Evolutionary conservation across 495 filamentous ascomycete species (phyloP), one percentile per base, ranked within the genome.

Genomic region (Pseudoneurospora amorphoporcata): DNA sequence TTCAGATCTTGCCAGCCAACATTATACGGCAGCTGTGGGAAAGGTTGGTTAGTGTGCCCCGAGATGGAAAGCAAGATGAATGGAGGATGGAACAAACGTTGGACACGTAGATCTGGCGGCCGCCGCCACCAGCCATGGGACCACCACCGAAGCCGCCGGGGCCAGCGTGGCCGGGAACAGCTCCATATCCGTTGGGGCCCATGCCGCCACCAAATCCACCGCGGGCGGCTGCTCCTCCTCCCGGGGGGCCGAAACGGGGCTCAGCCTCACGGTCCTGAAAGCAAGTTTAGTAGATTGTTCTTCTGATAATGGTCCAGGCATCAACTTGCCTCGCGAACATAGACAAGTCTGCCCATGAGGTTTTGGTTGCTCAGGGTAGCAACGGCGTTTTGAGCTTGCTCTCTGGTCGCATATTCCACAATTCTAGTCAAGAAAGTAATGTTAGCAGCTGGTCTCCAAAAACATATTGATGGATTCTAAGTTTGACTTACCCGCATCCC

Each of bases 351-450:
- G 69, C 95, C 95, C 94, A 98, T 98, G 69, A 99, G 86, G 80
- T 94, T 97, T 83, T 97, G 94, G 84, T 99, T 99, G 89, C 94
- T 97, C 85, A 99, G 94, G 79, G 93, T 95, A 84, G 90, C 93
- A 86, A 99, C 95, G 76, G 95, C 95, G 83, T 93, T 90, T 83
- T 98, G 96, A 78, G 95, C 95, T 91, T 98, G 94, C 79, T 99
- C 96, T 90, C 94, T 93, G 75, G 95, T 97, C 76, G 95, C 95
- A 90, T 98, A 99, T 91, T 99, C 95, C 91, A 99, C 95, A 93
- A 99, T 99, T 87, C 95, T 97, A 69, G 12, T 65, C 23, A 68
- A 39, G 23, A n/a, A 19, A 4, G 40, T 32, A 32, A 38, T 35
- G 75, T 79, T 65, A 78, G 78, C 40, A 70, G 32, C 10, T 72